A percentile compares a stretch with the other conserved stretches of the same genome.
These are phyloP conservation scores for Globisporangium perplexum DNA, from an alignment of 352 stramenopile species.

Conservation along the genomic window DNA sequence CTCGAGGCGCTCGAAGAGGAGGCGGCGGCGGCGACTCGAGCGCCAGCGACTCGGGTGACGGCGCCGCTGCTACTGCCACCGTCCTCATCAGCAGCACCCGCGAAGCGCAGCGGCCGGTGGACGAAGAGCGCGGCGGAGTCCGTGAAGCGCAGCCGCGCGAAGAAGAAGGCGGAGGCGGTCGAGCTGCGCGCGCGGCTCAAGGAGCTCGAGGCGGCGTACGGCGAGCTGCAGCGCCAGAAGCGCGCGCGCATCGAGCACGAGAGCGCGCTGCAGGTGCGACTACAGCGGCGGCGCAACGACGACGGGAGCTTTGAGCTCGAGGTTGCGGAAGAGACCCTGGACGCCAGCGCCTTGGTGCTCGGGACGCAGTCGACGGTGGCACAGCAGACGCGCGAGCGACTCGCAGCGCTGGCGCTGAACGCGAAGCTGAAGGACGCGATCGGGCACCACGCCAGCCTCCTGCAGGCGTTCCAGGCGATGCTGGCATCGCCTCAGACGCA, in stretches of 20 bases:
- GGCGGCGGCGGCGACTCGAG: no score
- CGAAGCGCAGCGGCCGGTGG: not conserved
- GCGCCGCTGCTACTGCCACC: no score
- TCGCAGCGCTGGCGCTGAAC: conserved; percentile 34
- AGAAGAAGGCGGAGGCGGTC: conserved; percentile 1
- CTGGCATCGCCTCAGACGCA: conserved; percentile 7
- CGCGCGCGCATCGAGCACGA: not conserved
- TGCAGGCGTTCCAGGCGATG: conserved; percentile 30
- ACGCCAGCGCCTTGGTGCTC: no score
- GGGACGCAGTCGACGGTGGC: not conserved
- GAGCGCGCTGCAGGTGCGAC: not conserved
- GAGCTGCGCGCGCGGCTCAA: not conserved
- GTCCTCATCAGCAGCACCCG: not conserved
- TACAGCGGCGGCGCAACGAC: not conserved
- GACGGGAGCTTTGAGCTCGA: not conserved
- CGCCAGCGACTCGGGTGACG: not conserved
- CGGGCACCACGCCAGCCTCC: conserved; percentile 32
- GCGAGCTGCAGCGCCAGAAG: not conserved
- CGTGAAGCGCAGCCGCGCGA: conserved; percentile 1
- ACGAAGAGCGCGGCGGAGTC: not conserved
- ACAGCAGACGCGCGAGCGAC: conserved; percentile 25
- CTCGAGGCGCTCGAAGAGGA: not conserved
- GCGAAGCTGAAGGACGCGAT: conserved; percentile 33
- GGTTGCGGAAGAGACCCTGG: not conserved
- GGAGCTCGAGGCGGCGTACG: conserved; percentile 1